Conservation (phyloP, 2,329 filamentous ascomycete species). For the Cryphonectria radicalis region DNA sequence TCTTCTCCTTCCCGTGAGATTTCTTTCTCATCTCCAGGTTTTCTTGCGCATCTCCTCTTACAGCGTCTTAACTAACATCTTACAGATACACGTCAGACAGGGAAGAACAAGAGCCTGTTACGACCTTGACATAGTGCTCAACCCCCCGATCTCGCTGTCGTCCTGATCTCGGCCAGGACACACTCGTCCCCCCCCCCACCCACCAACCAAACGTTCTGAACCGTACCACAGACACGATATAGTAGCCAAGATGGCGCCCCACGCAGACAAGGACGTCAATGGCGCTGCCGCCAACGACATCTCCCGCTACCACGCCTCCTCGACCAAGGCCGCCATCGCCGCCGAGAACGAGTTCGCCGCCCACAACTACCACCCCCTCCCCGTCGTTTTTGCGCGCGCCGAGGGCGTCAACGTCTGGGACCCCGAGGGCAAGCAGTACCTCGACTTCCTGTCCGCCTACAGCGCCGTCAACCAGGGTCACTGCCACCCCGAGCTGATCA, state of each 20-base stretch:
- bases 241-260: conserved; percentile 58
- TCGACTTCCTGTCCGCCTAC: conserved; percentile 98
- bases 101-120: not conserved
- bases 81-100: not conserved
- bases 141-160: not conserved
- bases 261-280: conserved; percentile 52
- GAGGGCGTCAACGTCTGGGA: conserved; percentile 93
- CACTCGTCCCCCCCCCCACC: not conserved
- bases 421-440: conserved; percentile 91
- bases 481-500: conserved; percentile 94
- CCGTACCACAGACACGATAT: not conserved
- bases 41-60: not conserved
- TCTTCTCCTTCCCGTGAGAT: not conserved
- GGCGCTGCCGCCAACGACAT: conserved; percentile 46
- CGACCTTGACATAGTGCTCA: not conserved
- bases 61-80: not conserved
- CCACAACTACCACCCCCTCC: conserved; percentile 98
- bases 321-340: conserved; percentile 78
- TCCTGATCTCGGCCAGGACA: not conserved
- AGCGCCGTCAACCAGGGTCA: conserved; percentile 98
- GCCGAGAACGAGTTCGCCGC: conserved; percentile 85
- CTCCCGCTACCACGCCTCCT: conserved; percentile 71
- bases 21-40: not conserved
- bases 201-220: not conserved
- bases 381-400: conserved; percentile 87